Conservation (phyloP, 1,139 yeast genomes). For the Geotrichum klebahnii region DNA sequence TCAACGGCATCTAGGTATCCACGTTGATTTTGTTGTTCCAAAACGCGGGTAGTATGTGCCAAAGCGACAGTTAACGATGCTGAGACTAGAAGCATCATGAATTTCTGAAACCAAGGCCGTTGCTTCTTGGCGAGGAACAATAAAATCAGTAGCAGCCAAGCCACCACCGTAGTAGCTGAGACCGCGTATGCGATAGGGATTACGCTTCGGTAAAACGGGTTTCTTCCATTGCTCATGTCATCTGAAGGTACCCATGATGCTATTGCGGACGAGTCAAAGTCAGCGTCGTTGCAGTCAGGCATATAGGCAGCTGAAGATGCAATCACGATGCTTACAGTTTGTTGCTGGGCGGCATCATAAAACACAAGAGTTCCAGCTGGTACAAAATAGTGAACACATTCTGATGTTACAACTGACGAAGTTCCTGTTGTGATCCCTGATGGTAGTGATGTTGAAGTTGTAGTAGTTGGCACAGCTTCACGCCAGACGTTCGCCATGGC, state of each 20-base stretch:
- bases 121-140: slow-evolving; percentile 34
- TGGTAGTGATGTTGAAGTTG: neutral
- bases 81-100: slow-evolving; percentile 35
- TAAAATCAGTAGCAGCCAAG: slow-evolving; percentile 38
- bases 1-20: slow-evolving; percentile 57
- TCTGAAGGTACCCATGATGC: slow-evolving; percentile 7
- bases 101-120: slow-evolving; percentile 39
- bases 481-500: slow-evolving; percentile 23
- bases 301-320: slow-evolving; percentile 24
- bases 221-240: slow-evolving; percentile 20
- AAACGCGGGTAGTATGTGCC: slow-evolving; percentile 29
- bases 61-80: slow-evolving; percentile 36
- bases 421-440: no score
- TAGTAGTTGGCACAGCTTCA: slow-evolving; percentile 21
- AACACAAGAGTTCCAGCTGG: slow-evolving; percentile 30
- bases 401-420: no score
- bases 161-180: slow-evolving; percentile 37
- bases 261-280: slow-evolving; percentile 9
- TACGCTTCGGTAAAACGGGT: slow-evolving; percentile 39
- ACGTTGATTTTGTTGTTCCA: slow-evolving; percentile 41
- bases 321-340: slow-evolving; percentile 21
- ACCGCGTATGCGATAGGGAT: slow-evolving; percentile 39
- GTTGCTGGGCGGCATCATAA: slow-evolving; percentile 23
- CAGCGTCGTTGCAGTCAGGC: slow-evolving; percentile 23
- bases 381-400: slow-evolving; percentile 25